These are phyloP conservation scores for Magnusiomyces paraingens DNA, from an alignment of 1,139 yeast species.

Conservation along the genomic window DNA sequence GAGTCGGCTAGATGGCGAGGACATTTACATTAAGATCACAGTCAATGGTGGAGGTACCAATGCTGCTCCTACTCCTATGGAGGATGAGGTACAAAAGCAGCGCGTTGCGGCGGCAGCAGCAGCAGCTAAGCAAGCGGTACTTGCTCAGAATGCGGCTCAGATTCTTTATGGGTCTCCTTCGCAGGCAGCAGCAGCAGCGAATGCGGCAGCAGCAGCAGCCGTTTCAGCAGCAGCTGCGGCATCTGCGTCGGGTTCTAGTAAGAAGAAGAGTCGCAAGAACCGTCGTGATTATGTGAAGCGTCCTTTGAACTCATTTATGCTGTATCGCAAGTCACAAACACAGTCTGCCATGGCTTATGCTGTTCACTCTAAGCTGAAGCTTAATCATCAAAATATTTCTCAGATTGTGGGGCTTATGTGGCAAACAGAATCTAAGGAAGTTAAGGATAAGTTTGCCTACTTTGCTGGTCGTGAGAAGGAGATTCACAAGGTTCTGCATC, in stretches of 20 bases:
- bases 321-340: conserved; percentile 41
- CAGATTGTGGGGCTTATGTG: conserved; percentile 44
- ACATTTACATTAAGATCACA: conserved; percentile 27
- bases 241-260: not conserved
- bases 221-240: not conserved
- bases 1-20: conserved; percentile 21
- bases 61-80: conserved; percentile 12
- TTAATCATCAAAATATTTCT: conserved; percentile 39
- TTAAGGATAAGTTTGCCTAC: conserved; percentile 36
- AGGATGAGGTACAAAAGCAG: conserved; percentile 15
- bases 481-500: conserved; percentile 39
- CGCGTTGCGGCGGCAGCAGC: conserved; percentile 1
- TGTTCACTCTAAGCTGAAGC: conserved; percentile 34
- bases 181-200: conserved; percentile 4
- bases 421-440: conserved; percentile 38
- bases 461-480: conserved; percentile 40
- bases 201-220: not conserved
- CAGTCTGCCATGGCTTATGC: conserved; percentile 39
- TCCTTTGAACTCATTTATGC: conserved; percentile 47
- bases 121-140: not conserved
- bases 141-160: conserved; percentile 4
- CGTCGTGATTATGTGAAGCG: conserved; percentile 37
- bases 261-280: conserved; percentile 25
- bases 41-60: conserved; percentile 24
- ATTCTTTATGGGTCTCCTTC: conserved; percentile 6